Percentiles rank a stretch among this genome's conserved stretches.
phyloP scores from a whole-genome alignment of 306 rosid species.

The Elaeagnus macrophylla region DNA sequence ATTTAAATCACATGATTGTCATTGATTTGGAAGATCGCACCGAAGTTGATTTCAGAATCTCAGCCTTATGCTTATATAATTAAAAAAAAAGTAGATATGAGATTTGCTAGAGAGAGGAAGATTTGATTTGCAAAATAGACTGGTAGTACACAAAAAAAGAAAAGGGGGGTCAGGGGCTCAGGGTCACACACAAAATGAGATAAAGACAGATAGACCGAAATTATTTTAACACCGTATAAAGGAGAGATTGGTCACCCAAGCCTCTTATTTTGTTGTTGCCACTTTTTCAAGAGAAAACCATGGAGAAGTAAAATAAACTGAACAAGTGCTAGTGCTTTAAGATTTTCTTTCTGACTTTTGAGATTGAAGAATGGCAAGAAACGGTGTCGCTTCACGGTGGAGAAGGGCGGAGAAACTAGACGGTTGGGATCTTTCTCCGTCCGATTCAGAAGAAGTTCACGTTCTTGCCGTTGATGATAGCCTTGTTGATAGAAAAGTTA shows the following conservation, averaged over 20 bases:
- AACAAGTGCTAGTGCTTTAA: too few species aligned
- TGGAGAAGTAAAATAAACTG: not conserved
- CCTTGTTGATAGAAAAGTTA: conserved; percentile 77
- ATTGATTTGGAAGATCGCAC: conserved; percentile 43
- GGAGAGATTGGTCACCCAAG: conserved; percentile 25
- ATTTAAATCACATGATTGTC: conserved; percentile 6
- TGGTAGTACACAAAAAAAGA: conserved; percentile 2
- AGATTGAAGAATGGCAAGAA: conserved; percentile 28
- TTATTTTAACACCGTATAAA: conserved; percentile 30
- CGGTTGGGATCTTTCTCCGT: conserved; percentile 14
- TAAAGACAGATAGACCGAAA: conserved; percentile 21
- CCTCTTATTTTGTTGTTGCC: conserved; percentile 7
- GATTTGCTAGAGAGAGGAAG: conserved; percentile 53
- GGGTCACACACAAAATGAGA: not conserved
- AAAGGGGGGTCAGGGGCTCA: not conserved
- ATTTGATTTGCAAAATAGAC: conserved; percentile 67
- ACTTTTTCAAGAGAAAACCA: conserved; percentile 1
- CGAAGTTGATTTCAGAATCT: conserved; percentile 84
- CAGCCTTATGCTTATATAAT: conserved; percentile 42
- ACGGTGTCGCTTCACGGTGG: conserved; percentile 39
- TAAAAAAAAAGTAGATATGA: conserved; percentile 25
- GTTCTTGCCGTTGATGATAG: conserved; percentile 97
- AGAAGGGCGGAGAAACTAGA: conserved; percentile 34
- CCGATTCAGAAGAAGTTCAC: conserved; percentile 52
- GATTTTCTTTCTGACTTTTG: not conserved